Percentiles rank a stretch among this genome's conserved stretches.
Evolutionary conservation across 768 basidiomycete genomes (phyloP).

Genomic region (Calvatia gigantea): DNA sequence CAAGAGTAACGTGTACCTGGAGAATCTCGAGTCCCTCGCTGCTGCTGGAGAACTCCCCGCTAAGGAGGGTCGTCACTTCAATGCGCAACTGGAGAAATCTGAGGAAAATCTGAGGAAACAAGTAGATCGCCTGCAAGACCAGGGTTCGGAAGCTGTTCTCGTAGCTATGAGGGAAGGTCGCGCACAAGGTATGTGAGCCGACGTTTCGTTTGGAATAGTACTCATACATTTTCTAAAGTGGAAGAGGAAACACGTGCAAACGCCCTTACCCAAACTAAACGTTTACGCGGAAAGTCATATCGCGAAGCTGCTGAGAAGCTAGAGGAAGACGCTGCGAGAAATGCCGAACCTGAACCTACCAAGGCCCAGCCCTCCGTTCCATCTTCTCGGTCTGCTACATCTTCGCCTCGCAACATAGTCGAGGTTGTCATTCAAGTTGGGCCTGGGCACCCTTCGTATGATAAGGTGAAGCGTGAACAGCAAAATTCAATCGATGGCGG

Average conservation of each 20-base stretch:
- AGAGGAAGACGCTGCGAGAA: slow-evolving; percentile 18
- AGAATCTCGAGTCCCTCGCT: slow-evolving; percentile 70
- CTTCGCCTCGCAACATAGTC: slow-evolving; percentile 39
- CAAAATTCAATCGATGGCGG: slow-evolving; percentile 36
- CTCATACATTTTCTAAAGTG: slow-evolving; percentile 15
- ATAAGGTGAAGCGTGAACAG: slow-evolving; percentile 20
- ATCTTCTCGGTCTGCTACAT: slow-evolving; percentile 1
- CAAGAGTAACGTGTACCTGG: slow-evolving; percentile 70
- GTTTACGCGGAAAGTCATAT: slow-evolving; percentile 74
- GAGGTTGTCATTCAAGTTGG: slow-evolving; percentile 56
- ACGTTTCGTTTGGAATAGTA: neutral
- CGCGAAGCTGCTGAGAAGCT: slow-evolving; percentile 52
- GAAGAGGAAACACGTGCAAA: slow-evolving; percentile 47
- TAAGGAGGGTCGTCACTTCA: slow-evolving; percentile 88
- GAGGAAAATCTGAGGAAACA: slow-evolving; percentile 59
- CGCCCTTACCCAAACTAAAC: slow-evolving; percentile 50
- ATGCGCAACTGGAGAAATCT: slow-evolving; percentile 68
- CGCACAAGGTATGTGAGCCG: slow-evolving; percentile 50
- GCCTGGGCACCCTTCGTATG: slow-evolving; percentile 16
- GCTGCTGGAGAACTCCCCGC: slow-evolving; percentile 65
- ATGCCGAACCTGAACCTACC: slow-evolving; percentile 8
- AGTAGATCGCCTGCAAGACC: slow-evolving; percentile 60
- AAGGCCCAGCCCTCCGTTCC: neutral
- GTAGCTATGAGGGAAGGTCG: slow-evolving; percentile 62
- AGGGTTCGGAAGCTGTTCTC: slow-evolving; percentile 62